Evolutionary conservation across 2,329 filamentous ascomycete genomes (phyloP), one percentile per base, ranked within the genome.

Genomic region (Aspergillus tamarii): DNA sequence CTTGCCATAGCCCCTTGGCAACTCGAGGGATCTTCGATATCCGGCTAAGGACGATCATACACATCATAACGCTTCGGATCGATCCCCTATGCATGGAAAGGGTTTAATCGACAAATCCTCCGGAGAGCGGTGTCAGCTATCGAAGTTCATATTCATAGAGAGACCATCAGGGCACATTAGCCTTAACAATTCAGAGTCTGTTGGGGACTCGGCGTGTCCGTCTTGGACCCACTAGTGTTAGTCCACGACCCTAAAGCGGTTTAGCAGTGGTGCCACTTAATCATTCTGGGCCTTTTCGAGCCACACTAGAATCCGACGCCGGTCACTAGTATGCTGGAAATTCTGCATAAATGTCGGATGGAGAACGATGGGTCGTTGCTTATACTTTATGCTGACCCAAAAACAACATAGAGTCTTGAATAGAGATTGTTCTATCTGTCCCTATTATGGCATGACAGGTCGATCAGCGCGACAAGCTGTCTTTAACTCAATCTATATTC

Each of bases 131-230:
- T 28, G 8, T 21, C 23, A 21, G 19, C 50, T 6, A 16, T 16
- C 2, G 34, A 28, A 26, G 11, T 14, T 14, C 12, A 26, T 2
- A 3, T 16, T 28, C 4, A 26, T 2, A 28, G 7, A 48, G 23
- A 26, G 23, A 16, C 21, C 12, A 14, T 30, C 46, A 19, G 26
- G 23, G 7, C 14, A 19, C 46, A 30, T 28, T 50, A 32, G 26
- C 26, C 46, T 32, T 3, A 39, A 23, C 6, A 19, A 26, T 6
- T 23, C 26, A 39, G 4, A 21, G n/a, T 16, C 34, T 55, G 52
- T 39, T 55, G 52, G 21, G 28, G 56, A 46, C 56, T 58, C 45
- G 56, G 56, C 41, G 30, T 58, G 28, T 39, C 50, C n/a, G 43
- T 28, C n/a, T 32, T 50, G 26, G 57, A 34, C n/a, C 30, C 43